Base-by-base conservation (phyloP, 2,329 filamentous ascomycete species). In the Amesomyces nigricolor region DNA sequence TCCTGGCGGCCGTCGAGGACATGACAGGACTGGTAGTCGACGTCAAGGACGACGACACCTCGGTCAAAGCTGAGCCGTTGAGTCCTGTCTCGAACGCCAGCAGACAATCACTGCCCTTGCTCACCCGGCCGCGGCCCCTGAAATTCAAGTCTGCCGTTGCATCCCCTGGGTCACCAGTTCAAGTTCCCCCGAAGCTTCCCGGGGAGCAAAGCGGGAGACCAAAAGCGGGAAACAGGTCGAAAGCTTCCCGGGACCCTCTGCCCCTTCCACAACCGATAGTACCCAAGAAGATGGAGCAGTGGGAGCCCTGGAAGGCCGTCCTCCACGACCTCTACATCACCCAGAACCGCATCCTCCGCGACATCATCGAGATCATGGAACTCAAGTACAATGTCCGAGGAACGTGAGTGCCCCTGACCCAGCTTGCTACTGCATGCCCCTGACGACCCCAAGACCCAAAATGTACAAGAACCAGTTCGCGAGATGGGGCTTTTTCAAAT, bases 381-480 rank as follows among this genome's bases (percentile, higher is more conserved):
- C 53, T 44, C 2, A 58, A 53, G 11, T 56, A 64, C 45, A 62
- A 64, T 19, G 43, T 65, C 29, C 54, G 54, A 38, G 63, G 61
- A 5, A 65, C 63, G 57, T 65, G 43, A 62, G 62, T 60, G 5
- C 5, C 16, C 51, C 29, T 16, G 30, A 14, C 11, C 38, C 38
- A 8, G 11, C 13, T 30, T n/a, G 43, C 43, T 30, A 26, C 11
- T 10, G 22, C 22, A 14, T n/a, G 3, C 29, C 22, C 14, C 37
- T 51, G 22, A 51, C 22, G n/a, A 35, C 22, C 10, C 26, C 6
- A 22, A 56, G 62, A 17, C 61, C 62, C 10, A 64, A 64, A 51
- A 65, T 65, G 63, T 65, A 63, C 53, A 65, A 65, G 35, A 63
- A 62, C 50, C 63, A 65, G 38, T 61, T 65, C 17, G 58, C 59